Evolutionary conservation across 805 yeast genomes (phyloP), one percentile per base, ranked within the genome.

Genomic region (Torulaspora maleeae): DNA sequence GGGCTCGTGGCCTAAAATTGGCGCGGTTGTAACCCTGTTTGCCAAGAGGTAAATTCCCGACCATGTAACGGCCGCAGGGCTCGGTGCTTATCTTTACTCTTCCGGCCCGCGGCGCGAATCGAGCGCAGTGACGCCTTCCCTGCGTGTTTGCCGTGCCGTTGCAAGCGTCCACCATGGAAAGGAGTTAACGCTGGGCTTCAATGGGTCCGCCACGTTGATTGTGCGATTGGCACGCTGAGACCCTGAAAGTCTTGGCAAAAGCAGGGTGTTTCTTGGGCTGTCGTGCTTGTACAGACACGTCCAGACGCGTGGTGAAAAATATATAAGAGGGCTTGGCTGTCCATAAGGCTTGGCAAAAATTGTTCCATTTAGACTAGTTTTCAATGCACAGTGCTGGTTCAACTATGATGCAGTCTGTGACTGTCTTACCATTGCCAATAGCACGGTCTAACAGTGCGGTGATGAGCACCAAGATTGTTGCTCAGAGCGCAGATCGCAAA

Each of bases 401-500:
- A 7, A 19, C 32, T 30, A 32, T 39, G 27, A 30, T 25, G 19
- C 36, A 41, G n/a, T 32, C 44, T 12, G 44, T 35, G 9, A 35
- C 44, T n/a, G 30, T 28, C 12, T 28, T 28, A 13, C 44, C 44
- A 13, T 16, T 41, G 20, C 44, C 44, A 29, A 15, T 36, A 11
- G 16, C 39, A 8, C 32, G 27, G 11, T 16, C 34, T 10, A 25
- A 27, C 15, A 37, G 33, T 15, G 11, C 20, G 5, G 20, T 15
- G 5, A 27, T 37, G 41, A 17, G 30, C 16, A 27, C 32, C 17
- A 27, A 13, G 17, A 28, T 27, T 11, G 20, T 22, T 20, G 37
- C 13, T 10, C 5, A 28, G 3, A 25, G 37, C 11, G 16, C 41
- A 30, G 48, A 43, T 11, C 43, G 50, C 25, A 56, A 53, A 35